These are phyloP conservation scores for Penicillium pulvis DNA, from an alignment of 495 filamentous ascomycete genomes.

Conservation along the genomic window DNA sequence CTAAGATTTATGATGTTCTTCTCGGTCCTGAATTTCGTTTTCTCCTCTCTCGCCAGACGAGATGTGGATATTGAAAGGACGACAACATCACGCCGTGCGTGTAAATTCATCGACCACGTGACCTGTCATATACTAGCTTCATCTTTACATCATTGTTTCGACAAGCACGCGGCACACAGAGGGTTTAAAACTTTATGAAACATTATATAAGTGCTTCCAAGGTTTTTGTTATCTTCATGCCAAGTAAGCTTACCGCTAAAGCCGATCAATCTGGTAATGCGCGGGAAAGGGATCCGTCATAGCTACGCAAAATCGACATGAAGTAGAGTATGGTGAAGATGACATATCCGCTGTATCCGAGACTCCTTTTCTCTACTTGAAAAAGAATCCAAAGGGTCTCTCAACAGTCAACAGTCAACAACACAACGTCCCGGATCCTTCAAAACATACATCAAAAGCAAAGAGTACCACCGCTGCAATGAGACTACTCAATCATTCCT, in stretches of 20 bases:
- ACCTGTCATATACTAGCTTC: too few relatives aligned
- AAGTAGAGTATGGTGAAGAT: not conserved
- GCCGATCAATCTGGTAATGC: not conserved
- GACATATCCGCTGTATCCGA: not conserved
- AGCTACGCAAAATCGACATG: not conserved
- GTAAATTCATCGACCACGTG: too few relatives aligned
- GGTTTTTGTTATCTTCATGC: not conserved
- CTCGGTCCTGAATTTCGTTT: not conserved
- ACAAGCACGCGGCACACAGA: too few relatives aligned
- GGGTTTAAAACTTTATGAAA: too few relatives aligned
- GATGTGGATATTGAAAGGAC: too few relatives aligned
- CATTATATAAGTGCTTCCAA: not conserved
- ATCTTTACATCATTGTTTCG: too few relatives aligned
- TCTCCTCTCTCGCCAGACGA: not conserved
- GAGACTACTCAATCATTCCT: not conserved
- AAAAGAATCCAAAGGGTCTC: too few relatives aligned
- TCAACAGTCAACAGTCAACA: too few relatives aligned
- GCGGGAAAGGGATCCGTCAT: not conserved
- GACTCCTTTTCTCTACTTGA: not conserved
- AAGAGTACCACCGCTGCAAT: not conserved
- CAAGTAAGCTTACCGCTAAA: not conserved
- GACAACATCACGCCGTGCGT: too few relatives aligned
- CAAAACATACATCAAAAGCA: not conserved
- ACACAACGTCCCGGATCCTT: not conserved
- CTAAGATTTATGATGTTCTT: not conserved